Evolutionary conservation across 106 monocot species (phyloP).

Genomic region (Dendrobium huoshanense): DNA sequence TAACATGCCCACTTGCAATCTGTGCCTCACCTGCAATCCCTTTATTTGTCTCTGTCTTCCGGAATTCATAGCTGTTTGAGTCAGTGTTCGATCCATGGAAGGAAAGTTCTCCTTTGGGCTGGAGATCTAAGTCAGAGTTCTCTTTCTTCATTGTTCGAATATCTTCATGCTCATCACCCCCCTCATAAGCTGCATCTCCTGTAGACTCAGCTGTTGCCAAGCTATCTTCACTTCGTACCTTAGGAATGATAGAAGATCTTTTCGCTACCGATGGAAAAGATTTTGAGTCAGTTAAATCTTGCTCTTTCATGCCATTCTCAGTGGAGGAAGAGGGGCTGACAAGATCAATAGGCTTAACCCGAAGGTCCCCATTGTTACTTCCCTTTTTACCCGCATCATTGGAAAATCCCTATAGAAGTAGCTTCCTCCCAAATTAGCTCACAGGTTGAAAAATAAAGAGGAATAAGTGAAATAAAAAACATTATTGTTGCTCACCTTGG

Average conservation of each 20-base stretch:
- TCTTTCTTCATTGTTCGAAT: slow-evolving; percentile 27
- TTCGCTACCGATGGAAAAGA: background rate
- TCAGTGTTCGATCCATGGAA: background rate
- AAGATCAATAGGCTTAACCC: slow-evolving; percentile 31
- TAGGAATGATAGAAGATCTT: background rate
- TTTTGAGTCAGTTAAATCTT: background rate
- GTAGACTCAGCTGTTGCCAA: slow-evolving; percentile 1
- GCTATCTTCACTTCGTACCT: slow-evolving; percentile 10
- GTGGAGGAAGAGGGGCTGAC: background rate
- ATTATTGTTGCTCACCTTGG: background rate
- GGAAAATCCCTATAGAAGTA: slow-evolving; percentile 18
- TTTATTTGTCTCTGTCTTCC: slow-evolving; percentile 19
- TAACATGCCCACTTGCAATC: slow-evolving; percentile 2
- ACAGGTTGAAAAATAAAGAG: background rate
- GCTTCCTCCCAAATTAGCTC: background rate
- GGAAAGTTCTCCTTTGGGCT: background rate
- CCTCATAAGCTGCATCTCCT: slow-evolving; percentile 44
- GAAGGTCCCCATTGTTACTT: slow-evolving; percentile 1
- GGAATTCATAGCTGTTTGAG: background rate
- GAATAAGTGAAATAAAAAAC: background rate
- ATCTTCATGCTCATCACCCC: slow-evolving; percentile 55
- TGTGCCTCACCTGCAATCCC: slow-evolving; percentile 21
- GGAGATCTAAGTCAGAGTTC: slow-evolving; percentile 34
- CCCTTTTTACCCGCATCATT: slow-evolving; percentile 8
- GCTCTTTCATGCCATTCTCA: background rate